Evolutionary conservation across 176 grass and related monocot species (phyloP).

Genomic region (Oryza nivara): DNA sequence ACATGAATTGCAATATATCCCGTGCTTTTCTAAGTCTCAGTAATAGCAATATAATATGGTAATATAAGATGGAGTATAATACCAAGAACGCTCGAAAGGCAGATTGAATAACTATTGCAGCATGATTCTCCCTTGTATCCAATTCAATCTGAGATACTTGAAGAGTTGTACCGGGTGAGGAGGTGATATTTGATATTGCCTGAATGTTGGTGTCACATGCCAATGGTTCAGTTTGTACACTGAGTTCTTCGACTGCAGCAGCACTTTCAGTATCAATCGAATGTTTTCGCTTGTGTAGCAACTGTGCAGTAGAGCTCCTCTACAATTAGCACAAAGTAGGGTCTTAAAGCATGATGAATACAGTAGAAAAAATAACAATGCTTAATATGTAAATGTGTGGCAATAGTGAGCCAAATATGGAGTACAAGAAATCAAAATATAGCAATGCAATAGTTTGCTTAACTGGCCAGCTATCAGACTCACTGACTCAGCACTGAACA

Average conservation of each 20-base stretch:
- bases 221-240: conserved; percentile 40
- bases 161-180: conserved; percentile 45
- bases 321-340: conserved; percentile 45
- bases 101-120: conserved; percentile 84
- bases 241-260: conserved; percentile 41
- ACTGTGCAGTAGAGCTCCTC: conserved; percentile 45
- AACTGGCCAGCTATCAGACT: neutral
- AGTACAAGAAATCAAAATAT: neutral
- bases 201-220: conserved; percentile 37
- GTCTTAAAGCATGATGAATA: conserved; percentile 20
- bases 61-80: conserved; percentile 40
- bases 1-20: conserved; percentile 19
- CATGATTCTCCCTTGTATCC: conserved; percentile 58
- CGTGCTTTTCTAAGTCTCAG: conserved; percentile 10
- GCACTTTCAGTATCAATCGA: conserved; percentile 46
- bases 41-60: conserved; percentile 4
- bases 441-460: neutral
- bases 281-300: conserved; percentile 53
- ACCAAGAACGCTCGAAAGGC: conserved; percentile 93
- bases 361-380: conserved; percentile 12
- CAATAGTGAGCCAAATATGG: neutral
- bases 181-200: conserved; percentile 44
- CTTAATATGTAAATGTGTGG: neutral
- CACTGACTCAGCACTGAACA: conserved; percentile 1
- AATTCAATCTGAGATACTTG: conserved; percentile 51